These are phyloP conservation scores for Xanthoconium purpureum DNA, from an alignment of 768 basidiomycete species.

Conservation along the genomic window DNA sequence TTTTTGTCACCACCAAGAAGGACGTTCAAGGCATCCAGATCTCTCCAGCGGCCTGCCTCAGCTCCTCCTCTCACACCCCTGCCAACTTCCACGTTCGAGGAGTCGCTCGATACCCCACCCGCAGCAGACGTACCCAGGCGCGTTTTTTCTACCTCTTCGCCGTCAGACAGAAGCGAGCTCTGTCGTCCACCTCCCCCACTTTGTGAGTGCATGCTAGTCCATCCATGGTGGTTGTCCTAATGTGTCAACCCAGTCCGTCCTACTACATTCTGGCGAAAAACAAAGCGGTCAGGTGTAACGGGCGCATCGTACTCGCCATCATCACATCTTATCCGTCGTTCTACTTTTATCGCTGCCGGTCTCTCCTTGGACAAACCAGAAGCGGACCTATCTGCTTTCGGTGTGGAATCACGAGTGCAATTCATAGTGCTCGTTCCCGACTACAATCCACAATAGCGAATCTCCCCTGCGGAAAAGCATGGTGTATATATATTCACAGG, in stretches of 20 bases:
- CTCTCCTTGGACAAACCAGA: slow-evolving; percentile 60
- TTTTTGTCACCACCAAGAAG: slow-evolving; percentile 29
- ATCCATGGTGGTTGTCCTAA: neutral
- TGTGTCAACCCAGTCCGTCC: slow-evolving; percentile 58
- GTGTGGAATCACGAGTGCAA: slow-evolving; percentile 56
- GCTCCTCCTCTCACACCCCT: slow-evolving; percentile 21
- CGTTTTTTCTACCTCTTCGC: slow-evolving; percentile 13
- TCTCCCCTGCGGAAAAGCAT: slow-evolving; percentile 2
- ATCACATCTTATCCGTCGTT: slow-evolving; percentile 68
- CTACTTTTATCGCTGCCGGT: slow-evolving; percentile 77
- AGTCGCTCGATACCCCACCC: neutral
- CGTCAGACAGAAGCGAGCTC: slow-evolving; percentile 37
- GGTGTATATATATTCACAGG: slow-evolving; percentile 18
- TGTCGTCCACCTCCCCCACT: slow-evolving; percentile 62
- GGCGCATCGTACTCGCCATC: slow-evolving; percentile 71
- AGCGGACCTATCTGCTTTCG: slow-evolving; percentile 58
- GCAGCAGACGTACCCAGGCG: slow-evolving; percentile 12
- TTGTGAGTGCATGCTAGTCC: slow-evolving; percentile 41
- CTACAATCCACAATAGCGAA: slow-evolving; percentile 23
- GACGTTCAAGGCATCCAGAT: slow-evolving; percentile 24
- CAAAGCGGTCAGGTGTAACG: slow-evolving; percentile 66
- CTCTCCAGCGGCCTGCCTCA: slow-evolving; percentile 18
- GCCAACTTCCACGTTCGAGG: neutral
- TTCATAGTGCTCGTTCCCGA: slow-evolving; percentile 41
- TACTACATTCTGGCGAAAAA: slow-evolving; percentile 78